Conservation (phyloP, 345 rosid species). For the Cardamine chenopodiifolia region DNA sequence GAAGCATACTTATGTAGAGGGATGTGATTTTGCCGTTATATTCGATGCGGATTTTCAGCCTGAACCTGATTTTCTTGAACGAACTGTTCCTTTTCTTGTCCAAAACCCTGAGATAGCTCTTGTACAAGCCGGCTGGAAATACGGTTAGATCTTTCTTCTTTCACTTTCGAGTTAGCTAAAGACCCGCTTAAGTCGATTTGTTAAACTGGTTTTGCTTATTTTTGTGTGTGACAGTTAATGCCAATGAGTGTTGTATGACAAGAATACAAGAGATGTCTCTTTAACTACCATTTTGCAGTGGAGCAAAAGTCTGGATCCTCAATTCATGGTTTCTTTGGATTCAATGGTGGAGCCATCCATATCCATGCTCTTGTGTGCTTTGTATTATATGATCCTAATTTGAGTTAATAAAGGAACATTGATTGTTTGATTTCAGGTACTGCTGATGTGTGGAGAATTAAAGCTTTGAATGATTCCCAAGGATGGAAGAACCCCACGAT, state of each 20-base stretch:
- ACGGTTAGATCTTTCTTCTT: constrained; percentile 51
- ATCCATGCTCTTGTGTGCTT: constrained; percentile 13
- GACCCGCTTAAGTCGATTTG: neutral
- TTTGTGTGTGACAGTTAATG: constrained; percentile 24
- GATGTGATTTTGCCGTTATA: constrained; percentile 74
- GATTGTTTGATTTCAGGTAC: constrained; percentile 57
- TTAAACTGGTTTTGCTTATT: neutral
- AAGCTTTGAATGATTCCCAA: constrained; percentile 74
- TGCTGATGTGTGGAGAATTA: constrained; percentile 92
- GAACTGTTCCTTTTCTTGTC: constrained; percentile 68
- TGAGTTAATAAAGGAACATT: neutral
- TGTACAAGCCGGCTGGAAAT: constrained; percentile 94
- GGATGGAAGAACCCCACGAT: constrained; percentile 96
- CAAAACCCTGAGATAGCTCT: constrained; percentile 74
- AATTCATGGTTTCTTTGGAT: constrained; percentile 41
- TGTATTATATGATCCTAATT: neutral
- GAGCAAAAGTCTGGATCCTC: constrained; percentile 46
- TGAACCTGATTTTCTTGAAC: constrained; percentile 74
- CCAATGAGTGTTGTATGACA: constrained; percentile 44
- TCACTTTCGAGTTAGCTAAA: constrained; percentile 7
- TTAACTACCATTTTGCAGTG: constrained; percentile 45
- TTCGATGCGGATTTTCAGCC: constrained; percentile 95
- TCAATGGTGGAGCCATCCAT: constrained; percentile 34
- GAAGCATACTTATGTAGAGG: constrained; percentile 73
- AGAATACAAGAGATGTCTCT: constrained; percentile 49